These are phyloP conservation scores for Amesomyces nigricolor DNA, from an alignment of 2,329 filamentous ascomycete species.

Conservation along the genomic window DNA sequence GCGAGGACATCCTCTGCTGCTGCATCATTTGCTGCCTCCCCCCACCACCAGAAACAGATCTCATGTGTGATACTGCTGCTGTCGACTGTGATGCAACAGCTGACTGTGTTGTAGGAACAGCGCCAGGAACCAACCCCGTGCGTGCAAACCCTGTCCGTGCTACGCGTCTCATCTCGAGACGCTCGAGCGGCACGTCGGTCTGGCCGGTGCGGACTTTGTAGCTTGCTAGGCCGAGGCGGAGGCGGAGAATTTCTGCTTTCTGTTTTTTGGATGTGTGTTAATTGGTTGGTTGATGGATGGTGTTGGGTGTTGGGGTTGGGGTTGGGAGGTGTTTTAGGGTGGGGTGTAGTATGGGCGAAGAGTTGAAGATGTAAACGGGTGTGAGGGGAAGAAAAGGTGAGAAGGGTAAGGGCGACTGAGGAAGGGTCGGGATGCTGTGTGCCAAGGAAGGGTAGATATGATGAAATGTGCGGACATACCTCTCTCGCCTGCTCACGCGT, in stretches of 20 bases:
- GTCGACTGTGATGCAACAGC: no score
- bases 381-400: not conserved
- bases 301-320: not conserved
- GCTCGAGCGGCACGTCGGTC: slow-evolving; percentile 57
- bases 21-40: no score
- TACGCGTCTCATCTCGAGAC: slow-evolving; percentile 43
- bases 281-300: not conserved
- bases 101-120: no score
- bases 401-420: no score
- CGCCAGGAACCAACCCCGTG: no score
- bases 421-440: no score
- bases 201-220: slow-evolving; percentile 75
- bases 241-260: slow-evolving; percentile 59
- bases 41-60: no score
- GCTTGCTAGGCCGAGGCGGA: slow-evolving; percentile 64
- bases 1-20: no score
- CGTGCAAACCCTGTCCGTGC: not conserved
- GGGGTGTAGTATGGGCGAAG: no score
- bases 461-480: slow-evolving; percentile 32
- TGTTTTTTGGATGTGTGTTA: slow-evolving; percentile 29
- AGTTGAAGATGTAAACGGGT: not conserved
- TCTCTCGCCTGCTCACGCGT: slow-evolving; percentile 50
- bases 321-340: no score
- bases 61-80: no score
- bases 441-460: no score